Conservation (phyloP, 2,329 filamentous ascomycete species). For the Diaporthe sp. region DNA sequence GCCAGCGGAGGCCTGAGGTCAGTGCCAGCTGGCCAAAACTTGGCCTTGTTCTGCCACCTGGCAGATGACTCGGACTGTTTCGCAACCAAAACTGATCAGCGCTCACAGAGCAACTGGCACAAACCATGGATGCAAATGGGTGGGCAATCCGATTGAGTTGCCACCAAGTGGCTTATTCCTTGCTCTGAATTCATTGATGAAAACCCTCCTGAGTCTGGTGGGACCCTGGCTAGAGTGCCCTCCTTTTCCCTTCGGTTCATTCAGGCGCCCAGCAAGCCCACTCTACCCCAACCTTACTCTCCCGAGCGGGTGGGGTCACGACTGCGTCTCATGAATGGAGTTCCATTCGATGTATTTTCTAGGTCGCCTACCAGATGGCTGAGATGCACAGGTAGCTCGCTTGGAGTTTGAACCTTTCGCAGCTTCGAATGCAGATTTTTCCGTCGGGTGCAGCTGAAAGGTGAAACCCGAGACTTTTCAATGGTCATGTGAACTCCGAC, state of each 20-base stretch:
- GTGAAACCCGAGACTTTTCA: too few species aligned
- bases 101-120: background rate
- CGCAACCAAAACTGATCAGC: background rate
- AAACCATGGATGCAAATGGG: background rate
- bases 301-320: background rate
- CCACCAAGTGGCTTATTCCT: background rate
- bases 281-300: background rate
- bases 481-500: too few species aligned
- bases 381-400: too few species aligned
- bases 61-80: background rate
- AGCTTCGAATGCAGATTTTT: too few species aligned
- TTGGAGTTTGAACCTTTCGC: too few species aligned
- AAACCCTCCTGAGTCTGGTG: too few species aligned
- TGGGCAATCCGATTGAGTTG: background rate
- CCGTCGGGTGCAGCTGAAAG: too few species aligned
- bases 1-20: slow-evolving; percentile 13
- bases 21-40: background rate
- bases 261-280: background rate
- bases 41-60: background rate
- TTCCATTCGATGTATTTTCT: too few species aligned
- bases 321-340: too few species aligned
- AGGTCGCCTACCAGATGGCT: too few species aligned
- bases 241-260: background rate
- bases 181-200: background rate
- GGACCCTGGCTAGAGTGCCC: too few species aligned